Percentiles rank a stretch among this genome's conserved stretches.
Evolutionary conservation across 1,284 basidiomycete species (phyloP).

Genomic region (Porodaedalea pini): DNA sequence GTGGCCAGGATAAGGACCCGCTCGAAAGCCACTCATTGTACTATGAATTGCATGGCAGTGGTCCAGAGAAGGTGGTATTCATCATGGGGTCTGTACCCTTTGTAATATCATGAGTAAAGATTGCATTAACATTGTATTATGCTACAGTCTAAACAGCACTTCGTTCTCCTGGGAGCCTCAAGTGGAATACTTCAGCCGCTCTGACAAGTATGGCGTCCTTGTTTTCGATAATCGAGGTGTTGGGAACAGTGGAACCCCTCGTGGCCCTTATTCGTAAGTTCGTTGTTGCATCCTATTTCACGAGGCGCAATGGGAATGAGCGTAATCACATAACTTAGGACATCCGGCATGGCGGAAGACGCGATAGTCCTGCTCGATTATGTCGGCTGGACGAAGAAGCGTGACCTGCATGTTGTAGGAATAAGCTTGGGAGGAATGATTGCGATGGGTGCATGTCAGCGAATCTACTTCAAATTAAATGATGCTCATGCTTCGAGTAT

Average conservation of each 20-base stretch:
- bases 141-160: conserved; percentile 50
- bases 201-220: conserved; percentile 55
- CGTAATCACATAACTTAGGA: conserved; percentile 38
- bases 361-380: conserved; percentile 65
- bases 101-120: neutral
- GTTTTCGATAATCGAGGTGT: conserved; percentile 90
- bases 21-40: conserved; percentile 70
- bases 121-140: neutral
- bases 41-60: conserved; percentile 70
- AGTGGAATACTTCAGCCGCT: conserved; percentile 52
- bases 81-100: conserved; percentile 57
- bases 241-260: conserved; percentile 70
- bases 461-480: neutral
- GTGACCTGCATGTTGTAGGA: conserved; percentile 72
- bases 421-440: conserved; percentile 87
- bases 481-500: conserved; percentile 1
- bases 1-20: conserved; percentile 42
- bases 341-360: conserved; percentile 79
- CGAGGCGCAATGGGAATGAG: neutral
- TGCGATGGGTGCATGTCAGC: conserved; percentile 51
- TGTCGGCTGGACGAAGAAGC: conserved; percentile 65
- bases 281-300: neutral
- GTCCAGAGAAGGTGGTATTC: conserved; percentile 60
- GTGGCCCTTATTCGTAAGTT: conserved; percentile 60
- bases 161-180: conserved; percentile 63